Conservation (phyloP, 805 yeast species). For the Saturnispora mendoncae region DNA sequence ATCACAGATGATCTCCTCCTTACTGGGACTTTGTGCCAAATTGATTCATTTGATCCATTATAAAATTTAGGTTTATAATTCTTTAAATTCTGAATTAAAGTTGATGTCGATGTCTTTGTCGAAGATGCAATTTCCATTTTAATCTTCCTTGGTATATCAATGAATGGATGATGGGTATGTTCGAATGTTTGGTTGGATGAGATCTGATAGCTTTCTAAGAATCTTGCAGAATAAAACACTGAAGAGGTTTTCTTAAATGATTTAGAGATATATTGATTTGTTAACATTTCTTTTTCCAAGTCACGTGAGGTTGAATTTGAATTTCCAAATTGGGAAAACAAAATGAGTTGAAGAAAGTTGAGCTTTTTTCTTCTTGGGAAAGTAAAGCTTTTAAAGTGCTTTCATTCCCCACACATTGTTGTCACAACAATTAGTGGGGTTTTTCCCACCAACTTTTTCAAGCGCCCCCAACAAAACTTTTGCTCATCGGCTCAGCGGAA, state of each 20-base stretch:
- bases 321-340: too few species aligned
- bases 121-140: too few species aligned
- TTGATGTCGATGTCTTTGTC: too few species aligned
- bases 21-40: slow-evolving; percentile 61
- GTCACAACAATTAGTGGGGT: slow-evolving; percentile 7
- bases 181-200: background rate
- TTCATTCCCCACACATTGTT: background rate
- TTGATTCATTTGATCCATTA: slow-evolving; percentile 27
- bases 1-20: slow-evolving; percentile 72
- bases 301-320: too few species aligned
- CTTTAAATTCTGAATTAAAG: slow-evolving; percentile 8
- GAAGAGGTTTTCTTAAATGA: slow-evolving; percentile 1
- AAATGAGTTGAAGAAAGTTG: too few species aligned
- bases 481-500: background rate
- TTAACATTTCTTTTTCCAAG: background rate
- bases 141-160: too few species aligned
- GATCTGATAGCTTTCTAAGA: background rate
- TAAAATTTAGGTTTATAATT: slow-evolving; percentile 30
- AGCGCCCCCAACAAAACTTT: background rate
- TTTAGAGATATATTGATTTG: background rate
- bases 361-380: background rate
- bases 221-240: slow-evolving; percentile 1
- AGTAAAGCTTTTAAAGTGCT: background rate
- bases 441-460: background rate
- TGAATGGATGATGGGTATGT: background rate